These are phyloP conservation scores for Exsudoporus frostii DNA, from an alignment of 768 basidiomycete species.

Conservation along the genomic window DNA sequence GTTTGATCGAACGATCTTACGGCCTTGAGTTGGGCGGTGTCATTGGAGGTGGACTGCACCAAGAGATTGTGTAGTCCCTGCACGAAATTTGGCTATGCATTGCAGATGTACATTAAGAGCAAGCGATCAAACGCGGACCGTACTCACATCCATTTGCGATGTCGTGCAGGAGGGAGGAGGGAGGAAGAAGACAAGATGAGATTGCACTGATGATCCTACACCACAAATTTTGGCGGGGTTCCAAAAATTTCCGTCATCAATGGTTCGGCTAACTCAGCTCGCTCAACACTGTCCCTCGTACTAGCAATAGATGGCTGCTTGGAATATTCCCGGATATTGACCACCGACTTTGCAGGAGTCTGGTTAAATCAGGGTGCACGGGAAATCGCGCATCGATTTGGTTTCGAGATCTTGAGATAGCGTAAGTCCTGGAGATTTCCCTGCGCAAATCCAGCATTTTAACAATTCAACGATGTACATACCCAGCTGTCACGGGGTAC, in stretches of 20 bases:
- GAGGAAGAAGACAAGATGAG: conserved; percentile 29
- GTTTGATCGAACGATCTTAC: conserved; percentile 49
- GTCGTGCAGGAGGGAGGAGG: conserved; percentile 26
- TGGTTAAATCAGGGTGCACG: background rate
- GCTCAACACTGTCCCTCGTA: background rate
- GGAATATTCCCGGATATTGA: background rate
- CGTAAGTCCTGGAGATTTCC: conserved; percentile 1
- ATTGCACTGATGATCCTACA: conserved; percentile 26
- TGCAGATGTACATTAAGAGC: conserved; percentile 1
- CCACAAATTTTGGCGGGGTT: conserved; percentile 59
- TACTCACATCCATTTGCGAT: conserved; percentile 31
- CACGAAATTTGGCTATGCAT: conserved; percentile 61
- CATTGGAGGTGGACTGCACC: conserved; percentile 73
- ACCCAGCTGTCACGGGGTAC: background rate
- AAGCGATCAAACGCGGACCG: background rate
- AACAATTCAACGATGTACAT: background rate
- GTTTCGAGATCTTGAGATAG: background rate
- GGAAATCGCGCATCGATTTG: background rate
- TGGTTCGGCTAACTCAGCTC: background rate
- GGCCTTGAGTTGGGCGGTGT: conserved; percentile 85
- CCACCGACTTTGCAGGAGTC: background rate
- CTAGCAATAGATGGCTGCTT: background rate
- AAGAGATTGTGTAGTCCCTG: conserved; percentile 84
- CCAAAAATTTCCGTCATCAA: conserved; percentile 30
- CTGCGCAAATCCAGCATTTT: background rate